phyloP scores from a whole-genome alignment of 768 basidiomycete species.

The Xanthoconium purpureum region DNA sequence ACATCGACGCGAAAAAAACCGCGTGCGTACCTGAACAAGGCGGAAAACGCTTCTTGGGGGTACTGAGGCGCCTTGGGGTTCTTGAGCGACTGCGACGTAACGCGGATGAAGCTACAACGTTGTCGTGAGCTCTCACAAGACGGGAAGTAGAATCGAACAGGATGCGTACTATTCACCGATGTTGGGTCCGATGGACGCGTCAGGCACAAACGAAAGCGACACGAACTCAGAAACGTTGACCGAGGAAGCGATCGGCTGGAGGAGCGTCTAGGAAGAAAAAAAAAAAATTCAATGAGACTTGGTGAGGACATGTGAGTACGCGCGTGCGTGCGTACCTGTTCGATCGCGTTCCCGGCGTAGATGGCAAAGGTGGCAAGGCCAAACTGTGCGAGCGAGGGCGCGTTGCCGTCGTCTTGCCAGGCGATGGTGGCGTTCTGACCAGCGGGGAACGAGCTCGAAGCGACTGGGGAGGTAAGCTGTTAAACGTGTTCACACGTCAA shows the following conservation, averaged over 20 bases:
- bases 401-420: constrained; percentile 56
- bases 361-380: constrained; percentile 53
- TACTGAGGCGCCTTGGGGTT: constrained; percentile 51
- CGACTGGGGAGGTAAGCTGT: constrained; percentile 59
- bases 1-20: too few relatives aligned
- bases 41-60: constrained; percentile 70
- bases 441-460: constrained; percentile 43
- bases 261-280: constrained; percentile 40
- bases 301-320: background rate
- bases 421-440: constrained; percentile 48
- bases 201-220: constrained; percentile 50
- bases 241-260: constrained; percentile 49
- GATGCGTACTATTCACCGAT: constrained; percentile 50
- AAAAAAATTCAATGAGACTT: background rate
- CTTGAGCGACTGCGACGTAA: constrained; percentile 56
- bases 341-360: constrained; percentile 57
- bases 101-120: constrained; percentile 66
- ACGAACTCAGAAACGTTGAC: constrained; percentile 51
- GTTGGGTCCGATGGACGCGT: constrained; percentile 53
- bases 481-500: background rate
- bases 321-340: constrained; percentile 47
- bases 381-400: constrained; percentile 50
- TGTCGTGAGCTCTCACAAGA: background rate
- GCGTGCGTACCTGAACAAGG: constrained; percentile 71
- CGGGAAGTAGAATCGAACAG: too few relatives aligned